Percentiles rank a stretch among this genome's conserved stretches.
These are phyloP conservation scores for Rhododendron simsii DNA, from an alignment of 148 eudicot species.

Conservation along the genomic window DNA sequence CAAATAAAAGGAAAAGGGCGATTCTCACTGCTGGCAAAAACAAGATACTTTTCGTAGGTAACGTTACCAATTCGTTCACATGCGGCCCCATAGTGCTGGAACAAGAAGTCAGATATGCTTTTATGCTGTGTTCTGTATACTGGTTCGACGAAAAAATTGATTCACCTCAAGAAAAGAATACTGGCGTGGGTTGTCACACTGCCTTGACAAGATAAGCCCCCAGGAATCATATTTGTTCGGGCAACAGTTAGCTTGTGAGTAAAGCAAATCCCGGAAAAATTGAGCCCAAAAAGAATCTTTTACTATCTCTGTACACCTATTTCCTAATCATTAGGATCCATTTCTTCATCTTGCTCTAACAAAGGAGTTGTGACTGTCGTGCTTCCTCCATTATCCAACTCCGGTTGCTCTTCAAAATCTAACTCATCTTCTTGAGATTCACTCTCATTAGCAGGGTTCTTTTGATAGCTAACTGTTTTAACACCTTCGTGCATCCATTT, in stretches of 20 bases:
- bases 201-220: not conserved
- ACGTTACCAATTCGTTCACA: not conserved
- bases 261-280: not conserved
- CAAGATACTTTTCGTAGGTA: too few relatives aligned
- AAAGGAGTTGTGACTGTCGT: conserved; percentile 26
- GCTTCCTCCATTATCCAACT: conserved; percentile 42
- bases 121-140: not conserved
- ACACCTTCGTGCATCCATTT: conserved; percentile 50
- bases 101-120: not conserved
- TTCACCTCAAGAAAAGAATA: not conserved
- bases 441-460: conserved; percentile 29
- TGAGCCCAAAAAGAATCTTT: conserved; percentile 4
- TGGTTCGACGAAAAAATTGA: not conserved
- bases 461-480: conserved; percentile 21
- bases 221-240: not conserved
- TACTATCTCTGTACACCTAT: conserved; percentile 11
- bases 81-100: not conserved
- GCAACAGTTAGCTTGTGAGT: not conserved
- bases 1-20: not conserved
- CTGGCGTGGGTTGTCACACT: not conserved
- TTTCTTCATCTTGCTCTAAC: conserved; percentile 73
- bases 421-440: conserved; percentile 59
- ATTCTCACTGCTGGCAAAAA: not conserved
- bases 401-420: conserved; percentile 39
- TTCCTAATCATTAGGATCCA: conserved; percentile 79